phyloP scores from a whole-genome alignment of 768 basidiomycete genomes.

The Russula olivacea region DNA sequence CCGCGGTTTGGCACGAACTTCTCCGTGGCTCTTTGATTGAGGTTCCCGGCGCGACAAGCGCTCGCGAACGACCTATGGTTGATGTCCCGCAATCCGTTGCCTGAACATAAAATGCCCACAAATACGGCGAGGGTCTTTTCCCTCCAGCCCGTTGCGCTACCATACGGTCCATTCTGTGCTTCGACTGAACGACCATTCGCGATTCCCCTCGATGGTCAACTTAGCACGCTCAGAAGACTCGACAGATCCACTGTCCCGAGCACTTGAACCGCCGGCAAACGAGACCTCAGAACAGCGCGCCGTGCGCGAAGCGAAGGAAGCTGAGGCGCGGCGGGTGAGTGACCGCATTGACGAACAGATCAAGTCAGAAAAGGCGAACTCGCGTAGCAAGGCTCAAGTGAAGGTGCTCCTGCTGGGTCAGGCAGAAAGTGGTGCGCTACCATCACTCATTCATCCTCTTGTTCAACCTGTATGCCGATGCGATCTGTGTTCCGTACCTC shows the following conservation, averaged over 20 bases:
- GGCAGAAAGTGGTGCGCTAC: slow-evolving; percentile 21
- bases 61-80: not conserved
- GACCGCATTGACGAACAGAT: slow-evolving; percentile 28
- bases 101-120: slow-evolving; percentile 4
- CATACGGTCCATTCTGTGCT: not conserved
- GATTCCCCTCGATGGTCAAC: slow-evolving; percentile 4
- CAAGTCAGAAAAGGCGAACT: slow-evolving; percentile 19
- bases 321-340: slow-evolving; percentile 27
- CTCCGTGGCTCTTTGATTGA: not conserved
- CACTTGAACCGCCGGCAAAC: not conserved
- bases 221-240: not conserved
- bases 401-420: slow-evolving; percentile 29
- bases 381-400: slow-evolving; percentile 24
- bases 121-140: not conserved
- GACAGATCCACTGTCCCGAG: slow-evolving; percentile 1
- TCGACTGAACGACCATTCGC: not conserved
- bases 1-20: not conserved
- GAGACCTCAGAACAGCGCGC: slow-evolving; percentile 26
- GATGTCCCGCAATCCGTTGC: not conserved
- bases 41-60: not conserved
- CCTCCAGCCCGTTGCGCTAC: not conserved
- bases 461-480: not conserved
- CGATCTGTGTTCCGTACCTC: not conserved
- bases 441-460: not conserved
- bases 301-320: slow-evolving; percentile 24